phyloP scores from a whole-genome alignment of 768 basidiomycete genomes.

The Polyporus arcularius region DNA sequence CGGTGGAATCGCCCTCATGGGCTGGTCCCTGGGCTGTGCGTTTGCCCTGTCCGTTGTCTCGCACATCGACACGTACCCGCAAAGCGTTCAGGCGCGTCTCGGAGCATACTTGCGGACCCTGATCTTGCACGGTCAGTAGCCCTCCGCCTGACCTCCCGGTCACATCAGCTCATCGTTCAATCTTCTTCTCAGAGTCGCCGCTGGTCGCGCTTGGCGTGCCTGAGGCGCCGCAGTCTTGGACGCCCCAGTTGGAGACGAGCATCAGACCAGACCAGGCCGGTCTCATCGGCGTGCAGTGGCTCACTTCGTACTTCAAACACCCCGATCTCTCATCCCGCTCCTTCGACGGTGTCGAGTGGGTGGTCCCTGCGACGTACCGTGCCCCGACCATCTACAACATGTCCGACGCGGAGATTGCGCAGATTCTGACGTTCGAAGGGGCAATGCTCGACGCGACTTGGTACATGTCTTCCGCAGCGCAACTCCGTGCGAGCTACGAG shows the following conservation, averaged over 20 bases:
- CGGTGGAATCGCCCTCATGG: constrained; percentile 9
- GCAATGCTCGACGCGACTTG: neutral
- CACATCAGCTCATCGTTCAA: too few species aligned
- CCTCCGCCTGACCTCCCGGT: neutral
- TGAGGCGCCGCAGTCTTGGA: neutral
- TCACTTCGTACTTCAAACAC: constrained; percentile 7
- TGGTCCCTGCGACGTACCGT: neutral
- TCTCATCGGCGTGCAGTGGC: neutral
- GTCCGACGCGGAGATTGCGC: neutral
- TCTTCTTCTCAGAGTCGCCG: neutral
- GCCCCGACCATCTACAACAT: constrained; percentile 3
- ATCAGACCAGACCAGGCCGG: neutral
- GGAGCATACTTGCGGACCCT: neutral
- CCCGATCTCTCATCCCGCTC: constrained; percentile 8
- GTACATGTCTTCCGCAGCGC: neutral
- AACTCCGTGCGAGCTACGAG: constrained; percentile 5
- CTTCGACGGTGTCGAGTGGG: neutral
- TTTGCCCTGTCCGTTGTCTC: constrained; percentile 4
- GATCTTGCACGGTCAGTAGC: constrained; percentile 2
- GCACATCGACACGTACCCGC: neutral
- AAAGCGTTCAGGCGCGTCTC: neutral
- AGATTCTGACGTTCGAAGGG: neutral
- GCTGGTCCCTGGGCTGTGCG: constrained; percentile 6
- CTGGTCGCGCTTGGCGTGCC: neutral
- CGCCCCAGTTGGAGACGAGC: neutral